Conservation (phyloP, 768 basidiomycete species). For the Agrocybe praecox region DNA sequence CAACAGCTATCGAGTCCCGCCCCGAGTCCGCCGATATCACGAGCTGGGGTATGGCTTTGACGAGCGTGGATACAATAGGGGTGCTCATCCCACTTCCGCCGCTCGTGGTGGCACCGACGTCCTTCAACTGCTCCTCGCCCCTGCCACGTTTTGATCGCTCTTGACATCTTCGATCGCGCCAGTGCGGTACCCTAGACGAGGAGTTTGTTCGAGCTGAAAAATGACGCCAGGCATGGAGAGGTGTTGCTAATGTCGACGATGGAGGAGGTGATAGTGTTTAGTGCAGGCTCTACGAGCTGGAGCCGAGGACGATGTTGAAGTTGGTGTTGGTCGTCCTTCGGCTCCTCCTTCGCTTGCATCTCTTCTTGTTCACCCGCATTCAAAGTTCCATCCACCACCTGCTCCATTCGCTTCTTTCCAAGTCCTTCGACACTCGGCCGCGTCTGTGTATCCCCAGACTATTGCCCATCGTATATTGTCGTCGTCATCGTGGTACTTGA, state of each 20-base stretch:
- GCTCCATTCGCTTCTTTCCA: background rate
- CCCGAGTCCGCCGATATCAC: slow-evolving; percentile 7
- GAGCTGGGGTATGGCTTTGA: background rate
- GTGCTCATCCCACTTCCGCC: too few species aligned
- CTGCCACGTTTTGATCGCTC: too few species aligned
- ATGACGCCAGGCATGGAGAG: too few species aligned
- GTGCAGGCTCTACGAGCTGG: too few species aligned
- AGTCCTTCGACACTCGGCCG: slow-evolving; percentile 2
- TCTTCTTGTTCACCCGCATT: background rate
- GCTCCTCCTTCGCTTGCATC: background rate
- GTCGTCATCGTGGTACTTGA: slow-evolving; percentile 21
- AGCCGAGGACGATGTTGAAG: background rate
- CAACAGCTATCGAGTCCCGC: too few species aligned
- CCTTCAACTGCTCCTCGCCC: slow-evolving; percentile 2
- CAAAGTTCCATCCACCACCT: background rate
- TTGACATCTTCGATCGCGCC: slow-evolving; percentile 17
- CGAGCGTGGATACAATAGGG: too few species aligned
- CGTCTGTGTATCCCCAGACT: slow-evolving; percentile 12
- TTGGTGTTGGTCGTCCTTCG: too few species aligned
- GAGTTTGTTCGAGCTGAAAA: slow-evolving; percentile 46
- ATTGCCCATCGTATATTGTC: too few species aligned
- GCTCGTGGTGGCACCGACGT: background rate
- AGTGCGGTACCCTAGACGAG: slow-evolving; percentile 48
- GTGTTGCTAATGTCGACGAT: too few species aligned
- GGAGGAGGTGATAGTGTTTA: too few species aligned